Conservation (phyloP, 495 filamentous ascomycete species). For the Trichoderma asperelloides region DNA sequence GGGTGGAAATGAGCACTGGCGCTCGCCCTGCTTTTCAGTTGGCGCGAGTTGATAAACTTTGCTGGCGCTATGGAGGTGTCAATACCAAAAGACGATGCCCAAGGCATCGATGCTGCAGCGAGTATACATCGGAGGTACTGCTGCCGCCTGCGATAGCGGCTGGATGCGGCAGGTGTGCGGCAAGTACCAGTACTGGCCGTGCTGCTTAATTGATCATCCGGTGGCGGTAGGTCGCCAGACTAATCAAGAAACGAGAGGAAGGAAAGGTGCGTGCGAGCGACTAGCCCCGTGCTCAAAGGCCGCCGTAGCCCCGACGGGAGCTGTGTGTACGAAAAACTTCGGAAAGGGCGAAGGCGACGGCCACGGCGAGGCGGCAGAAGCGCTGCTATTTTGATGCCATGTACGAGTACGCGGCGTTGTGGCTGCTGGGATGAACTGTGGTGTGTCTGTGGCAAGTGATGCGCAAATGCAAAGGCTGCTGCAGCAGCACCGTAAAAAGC, state of each 20-base stretch:
- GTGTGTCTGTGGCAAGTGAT: neutral
- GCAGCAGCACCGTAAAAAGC: neutral
- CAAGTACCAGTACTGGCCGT: neutral
- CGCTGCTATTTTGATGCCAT: no score
- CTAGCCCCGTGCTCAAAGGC: neutral
- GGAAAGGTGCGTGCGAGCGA: neutral
- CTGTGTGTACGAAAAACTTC: neutral
- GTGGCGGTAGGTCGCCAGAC: neutral
- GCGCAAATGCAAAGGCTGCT: neutral
- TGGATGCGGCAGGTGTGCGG: slow-evolving; percentile 2
- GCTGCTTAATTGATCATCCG: neutral
- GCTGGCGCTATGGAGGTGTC: neutral
- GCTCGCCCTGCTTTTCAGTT: slow-evolving; percentile 4
- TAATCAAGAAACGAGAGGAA: neutral
- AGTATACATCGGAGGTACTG: neutral
- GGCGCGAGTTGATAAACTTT: neutral
- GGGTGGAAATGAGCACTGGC: neutral
- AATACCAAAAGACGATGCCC: neutral
- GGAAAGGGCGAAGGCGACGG: neutral
- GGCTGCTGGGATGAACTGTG: neutral
- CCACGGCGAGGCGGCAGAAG: no score
- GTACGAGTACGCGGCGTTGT: neutral
- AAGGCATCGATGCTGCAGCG: neutral
- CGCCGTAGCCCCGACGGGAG: neutral
- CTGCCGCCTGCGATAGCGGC: neutral